Base-by-base conservation (phyloP, 768 basidiomycete species). In the Coprinopsis strossmayeri region DNA sequence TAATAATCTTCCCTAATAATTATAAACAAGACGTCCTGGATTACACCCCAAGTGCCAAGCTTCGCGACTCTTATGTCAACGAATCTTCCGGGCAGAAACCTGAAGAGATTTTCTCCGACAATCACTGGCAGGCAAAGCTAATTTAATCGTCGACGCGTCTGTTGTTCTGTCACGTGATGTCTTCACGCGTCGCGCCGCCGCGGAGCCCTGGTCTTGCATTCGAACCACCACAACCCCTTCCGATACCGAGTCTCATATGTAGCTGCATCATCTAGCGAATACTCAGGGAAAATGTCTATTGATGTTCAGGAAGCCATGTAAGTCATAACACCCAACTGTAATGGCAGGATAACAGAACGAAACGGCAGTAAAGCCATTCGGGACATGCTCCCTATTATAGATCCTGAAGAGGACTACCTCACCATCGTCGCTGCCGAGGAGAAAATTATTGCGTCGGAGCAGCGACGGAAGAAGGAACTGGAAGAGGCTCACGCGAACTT, bases 331-430 rank as follows among this genome's bases (percentile, higher is more conserved):
- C n/a, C n/a, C n/a, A n/a, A n/a, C n/a, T n/a, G n/a, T n/a, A n/a
- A n/a, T n/a, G n/a, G 3, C 27, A 7, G 1, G 34, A 42, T 26
- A 18, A n/a, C 34, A 11, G 10, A n/a, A 20, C 20, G 32, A 41
- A 39, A 37, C 30, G 26, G 20, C 10, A 88, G 86, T 42, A 81
- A 82, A 54, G 76, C 82, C 15, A 79, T 88, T 39, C 74, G 72
- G 53, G 81, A 81, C 51, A 85, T 89, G 77, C 68, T 77, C 26
- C 73, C 77, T 2, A 81, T 88, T 49, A 85, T 91, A 47, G 81
- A 87, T 57, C 84, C 86, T 10, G 82, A 84, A 35, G 85, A 88
- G 46, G 88, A 91, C 62, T 88, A 81, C 59, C 66, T 84, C 49
- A 82, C 84, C 11, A 86, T 91, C 42, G 79, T 81, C 13, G 78